phyloP scores from a whole-genome alignment of 73 alveolate species.

The Paramecium caudatum region DNA sequence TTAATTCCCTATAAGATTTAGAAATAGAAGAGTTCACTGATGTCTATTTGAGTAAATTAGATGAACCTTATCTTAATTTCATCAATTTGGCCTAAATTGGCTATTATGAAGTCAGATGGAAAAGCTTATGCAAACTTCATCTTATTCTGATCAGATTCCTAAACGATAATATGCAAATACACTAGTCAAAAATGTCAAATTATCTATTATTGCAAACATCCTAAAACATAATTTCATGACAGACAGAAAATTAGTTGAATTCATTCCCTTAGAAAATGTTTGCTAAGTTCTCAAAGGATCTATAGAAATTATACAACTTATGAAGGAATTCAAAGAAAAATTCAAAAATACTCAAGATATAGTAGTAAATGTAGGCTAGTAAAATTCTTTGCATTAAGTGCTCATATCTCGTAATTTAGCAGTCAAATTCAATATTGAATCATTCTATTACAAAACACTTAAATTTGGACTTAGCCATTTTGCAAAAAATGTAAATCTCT shows the following conservation, averaged over 20 bases:
- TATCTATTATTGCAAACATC: constrained; percentile 74
- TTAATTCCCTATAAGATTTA: constrained; percentile 45
- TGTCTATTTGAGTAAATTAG: constrained; percentile 39
- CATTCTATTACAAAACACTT: constrained; percentile 62
- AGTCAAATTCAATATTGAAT: constrained; percentile 58
- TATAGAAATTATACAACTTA: constrained; percentile 65
- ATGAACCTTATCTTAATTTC: constrained; percentile 36
- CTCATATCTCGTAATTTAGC: neutral
- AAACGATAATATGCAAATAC: constrained; percentile 75
- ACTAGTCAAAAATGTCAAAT: constrained; percentile 64
- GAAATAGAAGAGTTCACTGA: constrained; percentile 66
- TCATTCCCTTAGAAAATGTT: constrained; percentile 72
- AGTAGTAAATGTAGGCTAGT: neutral
- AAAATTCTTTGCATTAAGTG: neutral
- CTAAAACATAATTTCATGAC: constrained; percentile 59
- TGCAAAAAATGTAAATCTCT: constrained; percentile 69
- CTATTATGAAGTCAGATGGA: constrained; percentile 69
- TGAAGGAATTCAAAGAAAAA: constrained; percentile 68
- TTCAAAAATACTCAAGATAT: constrained; percentile 5
- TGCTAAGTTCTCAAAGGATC: constrained; percentile 69
- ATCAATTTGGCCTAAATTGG: constrained; percentile 64
- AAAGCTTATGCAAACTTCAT: constrained; percentile 71
- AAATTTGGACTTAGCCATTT: constrained; percentile 73
- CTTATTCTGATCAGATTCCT: constrained; percentile 50
- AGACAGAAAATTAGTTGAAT: constrained; percentile 71